These are phyloP conservation scores for Schizosaccharomyces pombe DNA, from an alignment of 805 yeast genomes.

Conservation along the genomic window DNA sequence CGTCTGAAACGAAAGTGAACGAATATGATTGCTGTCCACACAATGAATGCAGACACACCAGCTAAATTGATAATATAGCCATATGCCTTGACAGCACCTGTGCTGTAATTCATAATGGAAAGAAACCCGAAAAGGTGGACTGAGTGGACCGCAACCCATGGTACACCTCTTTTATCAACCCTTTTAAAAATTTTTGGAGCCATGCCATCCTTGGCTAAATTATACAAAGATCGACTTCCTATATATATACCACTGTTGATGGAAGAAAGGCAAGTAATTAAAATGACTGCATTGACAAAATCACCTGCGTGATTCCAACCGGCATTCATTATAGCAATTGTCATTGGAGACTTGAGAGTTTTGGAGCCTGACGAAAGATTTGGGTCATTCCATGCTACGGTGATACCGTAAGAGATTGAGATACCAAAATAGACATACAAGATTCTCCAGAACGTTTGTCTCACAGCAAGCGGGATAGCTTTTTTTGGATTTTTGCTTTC, in stretches of 20 bases:
- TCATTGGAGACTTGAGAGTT: conserved; percentile 56
- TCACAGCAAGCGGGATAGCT: conserved; percentile 40
- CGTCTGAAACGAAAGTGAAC: conserved; percentile 34
- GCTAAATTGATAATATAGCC: conserved; percentile 35
- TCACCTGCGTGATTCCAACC: conserved; percentile 43
- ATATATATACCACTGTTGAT: conserved; percentile 54
- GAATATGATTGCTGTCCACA: conserved; percentile 38
- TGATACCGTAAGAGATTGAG: conserved; percentile 30
- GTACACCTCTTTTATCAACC: conserved; percentile 56
- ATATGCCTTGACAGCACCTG: conserved; percentile 28
- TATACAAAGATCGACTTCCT: conserved; percentile 41
- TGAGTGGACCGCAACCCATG: conserved; percentile 34
- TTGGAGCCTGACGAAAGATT: conserved; percentile 25
- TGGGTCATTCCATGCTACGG: conserved; percentile 37
- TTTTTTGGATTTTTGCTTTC: conserved; percentile 40
- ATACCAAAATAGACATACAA: conserved; percentile 35
- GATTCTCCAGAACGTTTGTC: conserved; percentile 57
- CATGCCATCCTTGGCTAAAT: conserved; percentile 40
- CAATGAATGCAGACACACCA: conserved; percentile 45
- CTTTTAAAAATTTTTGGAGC: conserved; percentile 38
- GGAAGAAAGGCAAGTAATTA: conserved; percentile 44
- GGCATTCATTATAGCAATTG: conserved; percentile 41
- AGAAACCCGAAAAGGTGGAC: conserved; percentile 30
- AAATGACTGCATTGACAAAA: conserved; percentile 43
- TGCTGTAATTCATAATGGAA: conserved; percentile 35